A percentile compares a stretch with the other conserved stretches of the same genome.
Evolutionary conservation across 2,329 filamentous ascomycete species (phyloP).

Genomic region (Magnaporthales sp.): DNA sequence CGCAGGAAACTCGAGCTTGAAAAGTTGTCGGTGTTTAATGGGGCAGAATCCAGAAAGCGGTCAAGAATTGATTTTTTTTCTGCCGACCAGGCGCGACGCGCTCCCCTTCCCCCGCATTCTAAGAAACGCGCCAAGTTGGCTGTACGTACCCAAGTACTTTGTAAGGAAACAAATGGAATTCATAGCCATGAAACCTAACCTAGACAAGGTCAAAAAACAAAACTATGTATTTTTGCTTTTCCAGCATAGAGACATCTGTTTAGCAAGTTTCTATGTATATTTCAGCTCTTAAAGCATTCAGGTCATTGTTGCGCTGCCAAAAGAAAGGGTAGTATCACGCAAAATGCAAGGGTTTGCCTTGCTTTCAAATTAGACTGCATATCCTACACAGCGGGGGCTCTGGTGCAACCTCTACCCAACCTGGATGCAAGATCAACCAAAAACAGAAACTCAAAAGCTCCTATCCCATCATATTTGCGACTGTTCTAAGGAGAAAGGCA

Average conservation of each 20-base stretch:
- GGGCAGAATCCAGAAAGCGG: not conserved
- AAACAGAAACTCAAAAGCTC: not conserved
- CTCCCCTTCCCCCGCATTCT: not conserved
- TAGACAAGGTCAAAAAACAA: too few relatives aligned
- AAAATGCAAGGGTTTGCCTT: not conserved
- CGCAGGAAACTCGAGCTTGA: not conserved
- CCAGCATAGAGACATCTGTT: too few relatives aligned
- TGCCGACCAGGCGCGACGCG: not conserved
- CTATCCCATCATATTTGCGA: not conserved
- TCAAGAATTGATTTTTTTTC: constrained; percentile 1
- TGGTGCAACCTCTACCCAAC: not conserved
- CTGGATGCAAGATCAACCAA: not conserved
- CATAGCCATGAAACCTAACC: too few relatives aligned
- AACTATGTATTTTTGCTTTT: too few relatives aligned
- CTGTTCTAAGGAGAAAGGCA: too few relatives aligned
- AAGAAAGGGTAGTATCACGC: not conserved
- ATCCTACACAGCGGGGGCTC: not conserved
- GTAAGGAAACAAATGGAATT: not conserved
- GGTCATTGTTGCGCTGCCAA: not conserved
- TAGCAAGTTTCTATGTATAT: too few relatives aligned
- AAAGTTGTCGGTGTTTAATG: not conserved
- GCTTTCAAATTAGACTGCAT: not conserved
- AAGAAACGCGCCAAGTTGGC: too few relatives aligned
- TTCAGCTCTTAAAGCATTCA: not conserved
- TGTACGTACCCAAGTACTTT: not conserved